Evolutionary conservation across 345 rosid genomes (phyloP), one percentile per base, ranked within the genome.

Genomic region (Aegle marmelos): DNA sequence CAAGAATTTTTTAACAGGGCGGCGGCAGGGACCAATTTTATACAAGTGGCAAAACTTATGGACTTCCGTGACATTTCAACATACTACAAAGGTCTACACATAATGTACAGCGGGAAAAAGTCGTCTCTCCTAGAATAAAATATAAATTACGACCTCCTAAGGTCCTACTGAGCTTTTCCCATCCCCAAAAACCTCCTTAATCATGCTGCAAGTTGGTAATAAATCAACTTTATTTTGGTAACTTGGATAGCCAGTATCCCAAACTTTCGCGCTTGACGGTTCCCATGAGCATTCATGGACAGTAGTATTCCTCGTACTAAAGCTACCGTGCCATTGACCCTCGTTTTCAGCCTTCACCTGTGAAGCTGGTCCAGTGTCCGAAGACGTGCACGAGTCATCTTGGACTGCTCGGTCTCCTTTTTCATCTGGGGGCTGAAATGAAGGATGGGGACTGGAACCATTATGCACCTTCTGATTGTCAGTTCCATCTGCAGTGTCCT

Each of bases 101-200:
- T 0, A 58, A 28, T 58, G 61, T 58, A 58, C 61, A 58, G 57
- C 21, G 24, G 27, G 11, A 9, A 58, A 58, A n/a, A 0, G 61
- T 58, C 10, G 28, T 7, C 61, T n/a, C 61, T 9, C 61, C 14
- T 5, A 9, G 13, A 7, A 3, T n/a, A n/a, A n/a, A 22, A 21
- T 5, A 17, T 19, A 19, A 56, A 5, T 56, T 7, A 19, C 27
- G n/a, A 2, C 61, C 24, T n/a, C 27, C 61, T 53, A 53, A 17
- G 57, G 57, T 5, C 0, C 57, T 1, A 53, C 22, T 53, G 72
- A 70, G 53, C 78, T 68, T 57, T 83, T 72, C 4, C 80, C 78
- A 34, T 83, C 86, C n/a, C 91, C 89, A 19, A 88, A 89, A 2
- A 88, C 87, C 81, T 88, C 91, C 74, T 88, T 87, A n/a, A 88